Conservation (phyloP, 352 stramenopile species). For the Globisporangium paddicum region DNA sequence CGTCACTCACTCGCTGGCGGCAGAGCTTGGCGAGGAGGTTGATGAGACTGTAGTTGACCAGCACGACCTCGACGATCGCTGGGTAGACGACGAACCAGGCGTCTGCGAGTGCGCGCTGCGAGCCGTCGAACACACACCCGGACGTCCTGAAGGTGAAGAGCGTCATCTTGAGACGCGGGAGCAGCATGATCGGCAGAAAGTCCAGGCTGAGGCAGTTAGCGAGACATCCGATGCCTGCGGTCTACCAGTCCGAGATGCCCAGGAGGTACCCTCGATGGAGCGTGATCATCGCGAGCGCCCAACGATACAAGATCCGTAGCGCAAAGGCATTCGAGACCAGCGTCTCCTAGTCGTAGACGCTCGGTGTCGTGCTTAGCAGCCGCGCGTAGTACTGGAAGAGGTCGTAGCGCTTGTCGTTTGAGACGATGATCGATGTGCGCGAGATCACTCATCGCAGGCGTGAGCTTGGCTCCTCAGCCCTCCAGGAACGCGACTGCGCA, state of each 20-base stretch:
- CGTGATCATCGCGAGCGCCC: conserved; percentile 3
- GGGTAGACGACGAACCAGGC: conserved; percentile 33
- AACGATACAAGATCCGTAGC: conserved; percentile 1
- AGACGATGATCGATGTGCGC: conserved; percentile 4
- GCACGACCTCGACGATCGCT: conserved; percentile 19
- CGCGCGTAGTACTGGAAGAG: conserved; percentile 9
- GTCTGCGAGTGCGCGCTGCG: conserved; percentile 12
- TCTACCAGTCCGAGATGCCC: background rate
- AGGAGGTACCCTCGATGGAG: background rate
- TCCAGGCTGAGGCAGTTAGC: background rate
- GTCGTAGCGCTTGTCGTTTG: conserved; percentile 10
- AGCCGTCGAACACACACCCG: conserved; percentile 22
- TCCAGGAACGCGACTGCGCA: background rate
- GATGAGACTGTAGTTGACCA: conserved; percentile 23
- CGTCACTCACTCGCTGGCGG: conserved; percentile 20
- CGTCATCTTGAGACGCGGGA: conserved; percentile 16
- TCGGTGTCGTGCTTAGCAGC: background rate
- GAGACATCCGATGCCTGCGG: background rate
- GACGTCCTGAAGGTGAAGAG: conserved; percentile 23
- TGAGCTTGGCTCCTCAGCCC: background rate
- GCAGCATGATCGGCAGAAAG: conserved; percentile 15
- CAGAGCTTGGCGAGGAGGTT: conserved; percentile 15
- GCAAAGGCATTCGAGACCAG: conserved; percentile 4
- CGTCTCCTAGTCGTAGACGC: too few relatives aligned
- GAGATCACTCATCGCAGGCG: background rate